phyloP scores from a whole-genome alignment of 345 rosid genomes.

The Eucalyptus sideroxylon region DNA sequence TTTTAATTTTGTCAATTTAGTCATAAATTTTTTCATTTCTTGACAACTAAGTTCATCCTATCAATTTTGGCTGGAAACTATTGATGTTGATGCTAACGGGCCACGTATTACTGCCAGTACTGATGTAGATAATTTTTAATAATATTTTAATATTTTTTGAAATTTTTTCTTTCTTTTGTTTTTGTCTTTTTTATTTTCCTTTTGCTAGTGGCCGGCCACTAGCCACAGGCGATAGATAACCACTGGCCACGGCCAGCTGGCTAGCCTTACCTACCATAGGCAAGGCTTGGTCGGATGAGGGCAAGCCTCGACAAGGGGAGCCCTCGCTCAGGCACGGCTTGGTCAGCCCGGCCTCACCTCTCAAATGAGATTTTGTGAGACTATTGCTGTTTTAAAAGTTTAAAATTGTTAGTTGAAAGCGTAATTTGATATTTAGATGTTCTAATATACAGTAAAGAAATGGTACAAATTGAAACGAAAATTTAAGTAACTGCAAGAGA shows the following conservation, averaged over 20 bases:
- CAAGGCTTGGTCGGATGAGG: fast-evolving
- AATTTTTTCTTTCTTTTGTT: too few relatives aligned
- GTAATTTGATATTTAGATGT: background rate
- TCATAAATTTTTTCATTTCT: too few relatives aligned
- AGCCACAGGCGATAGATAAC: fast-evolving
- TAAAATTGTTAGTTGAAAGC: fast-evolving
- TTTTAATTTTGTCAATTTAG: too few relatives aligned
- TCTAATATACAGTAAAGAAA: background rate
- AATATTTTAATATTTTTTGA: too few relatives aligned
- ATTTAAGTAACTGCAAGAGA: background rate
- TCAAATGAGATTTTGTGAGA: too few relatives aligned
- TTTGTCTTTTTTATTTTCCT: too few relatives aligned
- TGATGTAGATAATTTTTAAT: fast-evolving
- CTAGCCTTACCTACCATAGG: too few relatives aligned
- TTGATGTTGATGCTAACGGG: fast-evolving
- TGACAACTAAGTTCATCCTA: fast-evolving
- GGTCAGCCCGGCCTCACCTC: fast-evolving
- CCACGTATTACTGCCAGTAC: fast-evolving
- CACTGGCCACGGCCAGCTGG: too few relatives aligned
- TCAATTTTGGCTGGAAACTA: too few relatives aligned
- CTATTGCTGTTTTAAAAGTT: background rate
- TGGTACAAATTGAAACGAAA: background rate
- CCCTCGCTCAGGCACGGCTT: fast-evolving
- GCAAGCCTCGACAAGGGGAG: too few relatives aligned
- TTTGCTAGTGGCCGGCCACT: too few relatives aligned